A percentile compares a stretch with the other conserved stretches of the same genome.
phyloP scores from a whole-genome alignment of 352 stramenopile genomes.

The Globisporangium cystogenes region DNA sequence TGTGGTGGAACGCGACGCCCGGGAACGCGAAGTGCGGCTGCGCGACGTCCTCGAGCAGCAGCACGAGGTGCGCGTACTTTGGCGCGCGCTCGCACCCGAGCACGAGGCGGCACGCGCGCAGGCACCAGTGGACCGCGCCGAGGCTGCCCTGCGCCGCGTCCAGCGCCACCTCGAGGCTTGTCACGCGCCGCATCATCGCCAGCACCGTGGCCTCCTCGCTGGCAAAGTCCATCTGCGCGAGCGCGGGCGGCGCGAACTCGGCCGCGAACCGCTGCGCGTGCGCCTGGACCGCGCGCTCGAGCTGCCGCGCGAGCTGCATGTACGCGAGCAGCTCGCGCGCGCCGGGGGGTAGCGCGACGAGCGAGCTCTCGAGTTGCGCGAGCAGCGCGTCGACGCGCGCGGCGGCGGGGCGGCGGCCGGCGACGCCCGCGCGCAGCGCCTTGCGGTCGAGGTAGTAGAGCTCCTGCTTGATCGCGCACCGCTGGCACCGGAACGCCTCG shows the following conservation, averaged over 20 bases:
- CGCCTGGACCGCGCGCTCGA: slow-evolving; percentile 17
- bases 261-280: slow-evolving; percentile 41
- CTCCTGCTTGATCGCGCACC: slow-evolving; percentile 58
- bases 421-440: slow-evolving; percentile 29
- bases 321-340: slow-evolving; percentile 49
- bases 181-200: slow-evolving; percentile 51
- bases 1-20: slow-evolving; percentile 56
- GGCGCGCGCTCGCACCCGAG: slow-evolving; percentile 39
- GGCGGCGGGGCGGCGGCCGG: slow-evolving; percentile 45
- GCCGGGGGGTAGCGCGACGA: slow-evolving; percentile 51
- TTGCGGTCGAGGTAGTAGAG: slow-evolving; percentile 71
- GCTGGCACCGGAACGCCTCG: slow-evolving; percentile 69
- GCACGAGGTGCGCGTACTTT: slow-evolving; percentile 63
- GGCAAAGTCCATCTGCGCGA: slow-evolving; percentile 35
- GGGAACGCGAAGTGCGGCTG: slow-evolving; percentile 50
- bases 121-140: slow-evolving; percentile 68
- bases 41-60: slow-evolving; percentile 51
- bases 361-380: slow-evolving; percentile 39
- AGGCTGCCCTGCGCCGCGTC: slow-evolving; percentile 48
- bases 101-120: slow-evolving; percentile 64
- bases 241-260: slow-evolving; percentile 46
- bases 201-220: slow-evolving; percentile 29
- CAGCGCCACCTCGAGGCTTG: slow-evolving; percentile 47
- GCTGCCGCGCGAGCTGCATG: slow-evolving; percentile 12
- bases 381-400: slow-evolving; percentile 48